phyloP scores from a whole-genome alignment of 2,329 filamentous ascomycete genomes.

The Stachybotrys echinatus region DNA sequence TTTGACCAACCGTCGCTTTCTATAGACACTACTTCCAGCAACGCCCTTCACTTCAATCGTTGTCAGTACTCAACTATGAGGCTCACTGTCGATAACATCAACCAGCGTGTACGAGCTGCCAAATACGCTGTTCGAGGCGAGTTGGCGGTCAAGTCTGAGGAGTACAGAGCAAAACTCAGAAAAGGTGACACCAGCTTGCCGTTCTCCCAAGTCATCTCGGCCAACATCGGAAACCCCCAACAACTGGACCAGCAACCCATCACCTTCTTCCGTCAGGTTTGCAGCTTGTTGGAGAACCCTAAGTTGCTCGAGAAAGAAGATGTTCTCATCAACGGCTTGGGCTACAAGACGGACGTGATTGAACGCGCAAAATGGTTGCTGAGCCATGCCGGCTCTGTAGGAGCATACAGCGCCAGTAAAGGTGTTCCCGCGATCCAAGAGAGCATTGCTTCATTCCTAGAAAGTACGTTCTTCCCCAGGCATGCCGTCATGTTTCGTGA shows the following conservation, averaged over 20 bases:
- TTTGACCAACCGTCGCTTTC: not conserved
- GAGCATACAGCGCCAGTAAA: conserved; percentile 92
- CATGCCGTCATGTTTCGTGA: not conserved
- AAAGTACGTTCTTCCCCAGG: conserved; percentile 50
- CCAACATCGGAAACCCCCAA: conserved; percentile 98
- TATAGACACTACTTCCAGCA: not conserved
- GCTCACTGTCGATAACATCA: conserved; percentile 83
- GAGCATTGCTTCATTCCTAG: conserved; percentile 88
- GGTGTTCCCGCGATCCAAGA: conserved; percentile 82
- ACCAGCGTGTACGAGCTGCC: conserved; percentile 78
- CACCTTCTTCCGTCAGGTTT: conserved; percentile 97
- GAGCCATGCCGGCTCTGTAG: conserved; percentile 81
- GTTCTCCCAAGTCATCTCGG: conserved; percentile 87
- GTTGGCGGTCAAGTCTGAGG: conserved; percentile 87
- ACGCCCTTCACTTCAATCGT: conserved; percentile 20
- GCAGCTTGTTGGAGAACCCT: conserved; percentile 90
- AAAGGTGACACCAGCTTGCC: conserved; percentile 59
- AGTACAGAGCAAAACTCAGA: conserved; percentile 71
- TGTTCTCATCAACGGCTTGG: conserved; percentile 67
- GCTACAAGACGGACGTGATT: conserved; percentile 86
- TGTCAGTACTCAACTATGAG: conserved; percentile 29
- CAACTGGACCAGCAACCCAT: conserved; percentile 99
- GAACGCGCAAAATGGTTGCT: conserved; percentile 77
- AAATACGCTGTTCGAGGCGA: conserved; percentile 97
- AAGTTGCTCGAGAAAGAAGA: conserved; percentile 75